phyloP scores from a whole-genome alignment of 2,329 filamentous ascomycete species.

The Talaromyces verruculosus region DNA sequence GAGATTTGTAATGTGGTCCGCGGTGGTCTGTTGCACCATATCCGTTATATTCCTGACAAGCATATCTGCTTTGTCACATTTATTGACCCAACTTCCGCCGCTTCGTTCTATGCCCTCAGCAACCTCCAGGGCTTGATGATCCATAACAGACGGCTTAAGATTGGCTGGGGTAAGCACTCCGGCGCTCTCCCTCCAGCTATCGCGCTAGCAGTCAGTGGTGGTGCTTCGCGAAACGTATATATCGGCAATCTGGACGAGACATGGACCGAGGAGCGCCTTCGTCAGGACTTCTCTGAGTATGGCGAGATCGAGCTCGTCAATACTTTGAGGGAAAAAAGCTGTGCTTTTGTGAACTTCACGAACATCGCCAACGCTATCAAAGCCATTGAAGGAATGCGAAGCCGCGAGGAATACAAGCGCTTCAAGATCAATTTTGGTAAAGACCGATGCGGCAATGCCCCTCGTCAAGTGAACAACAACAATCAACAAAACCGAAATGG shows the following conservation, averaged over 20 bases:
- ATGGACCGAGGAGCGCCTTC: constrained; percentile 92
- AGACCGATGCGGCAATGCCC: constrained; percentile 94
- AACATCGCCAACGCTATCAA: constrained; percentile 99
- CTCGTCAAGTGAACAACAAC: constrained; percentile 73
- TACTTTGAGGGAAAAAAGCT: constrained; percentile 95
- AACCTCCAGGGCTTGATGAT: constrained; percentile 99
- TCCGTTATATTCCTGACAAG: constrained; percentile 99
- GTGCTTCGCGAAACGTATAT: constrained; percentile 97
- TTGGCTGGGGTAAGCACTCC: constrained; percentile 99
- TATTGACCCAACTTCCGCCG: constrained; percentile 95
- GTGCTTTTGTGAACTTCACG: constrained; percentile 98
- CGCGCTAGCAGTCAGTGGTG: constrained; percentile 90
- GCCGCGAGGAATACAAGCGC: constrained; percentile 92
- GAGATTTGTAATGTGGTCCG: constrained; percentile 99
- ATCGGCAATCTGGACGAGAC: constrained; percentile 96
- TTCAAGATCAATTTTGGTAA: constrained; percentile 99
- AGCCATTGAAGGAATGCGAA: constrained; percentile 92
- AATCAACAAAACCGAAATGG: constrained; percentile 53
- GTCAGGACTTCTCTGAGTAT: constrained; percentile 95
- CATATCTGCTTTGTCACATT: constrained; percentile 99
- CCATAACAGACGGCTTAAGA: constrained; percentile 95
- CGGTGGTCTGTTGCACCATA: constrained; percentile 92
- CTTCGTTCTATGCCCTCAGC: constrained; percentile 95
- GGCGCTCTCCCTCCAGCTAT: constrained; percentile 94
- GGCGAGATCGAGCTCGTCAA: constrained; percentile 98